Percentiles rank a stretch among this genome's conserved stretches.
phyloP scores from a whole-genome alignment of 257 asterid genomes.

The Plantago major region DNA sequence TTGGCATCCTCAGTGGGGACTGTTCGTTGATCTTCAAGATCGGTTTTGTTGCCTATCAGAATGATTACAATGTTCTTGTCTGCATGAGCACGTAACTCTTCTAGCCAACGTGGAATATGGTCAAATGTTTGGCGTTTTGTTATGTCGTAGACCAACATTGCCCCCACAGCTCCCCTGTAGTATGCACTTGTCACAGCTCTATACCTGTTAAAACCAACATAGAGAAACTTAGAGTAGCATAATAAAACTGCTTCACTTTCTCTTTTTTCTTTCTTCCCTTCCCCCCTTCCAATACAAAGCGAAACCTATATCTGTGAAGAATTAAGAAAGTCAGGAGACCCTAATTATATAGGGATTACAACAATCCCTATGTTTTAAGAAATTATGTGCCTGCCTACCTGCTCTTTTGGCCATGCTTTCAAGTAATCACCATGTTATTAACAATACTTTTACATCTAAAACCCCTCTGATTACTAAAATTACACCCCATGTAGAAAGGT shows the following conservation, averaged over 20 bases:
- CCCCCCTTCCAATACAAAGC: too few species aligned
- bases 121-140: conserved; percentile 69
- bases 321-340: too few species aligned
- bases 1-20: conserved; percentile 76
- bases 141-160: conserved; percentile 71
- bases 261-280: background rate
- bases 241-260: background rate
- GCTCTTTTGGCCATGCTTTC: background rate
- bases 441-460: too few species aligned
- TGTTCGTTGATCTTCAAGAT: conserved; percentile 60
- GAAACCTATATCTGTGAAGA: too few species aligned
- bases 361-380: too few species aligned
- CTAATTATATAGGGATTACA: too few species aligned
- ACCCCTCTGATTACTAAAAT: background rate
- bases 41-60: conserved; percentile 66
- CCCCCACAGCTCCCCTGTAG: conserved; percentile 82
- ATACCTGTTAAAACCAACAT: conserved; percentile 36
- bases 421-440: background rate
- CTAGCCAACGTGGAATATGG: conserved; percentile 84
- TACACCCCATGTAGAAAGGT: background rate
- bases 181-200: conserved; percentile 87
- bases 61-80: conserved; percentile 75
- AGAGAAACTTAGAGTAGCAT: background rate
- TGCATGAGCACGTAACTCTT: conserved; percentile 41
- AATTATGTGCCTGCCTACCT: too few species aligned